phyloP scores from a whole-genome alignment of 371 early-diverging fungal genomes.

The Syncephalastrum contaminatum region DNA sequence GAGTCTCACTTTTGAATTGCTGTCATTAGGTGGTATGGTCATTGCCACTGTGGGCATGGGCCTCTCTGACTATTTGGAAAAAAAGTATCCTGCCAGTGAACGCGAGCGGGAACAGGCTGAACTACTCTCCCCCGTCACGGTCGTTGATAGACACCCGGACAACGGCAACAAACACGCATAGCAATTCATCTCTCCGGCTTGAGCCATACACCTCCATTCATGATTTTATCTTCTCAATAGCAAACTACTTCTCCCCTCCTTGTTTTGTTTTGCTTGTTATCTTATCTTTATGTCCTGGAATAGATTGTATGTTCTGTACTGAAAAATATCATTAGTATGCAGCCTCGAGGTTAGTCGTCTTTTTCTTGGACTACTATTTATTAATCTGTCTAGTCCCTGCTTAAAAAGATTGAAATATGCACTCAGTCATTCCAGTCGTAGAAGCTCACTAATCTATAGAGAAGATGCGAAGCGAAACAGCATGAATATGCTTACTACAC shows the following conservation, averaged over 20 bases:
- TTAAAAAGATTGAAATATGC: too few species aligned
- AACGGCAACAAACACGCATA: constrained; percentile 7
- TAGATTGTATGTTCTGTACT: too few species aligned
- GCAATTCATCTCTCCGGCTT: not conserved
- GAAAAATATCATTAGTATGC: too few species aligned
- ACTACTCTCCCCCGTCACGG: constrained; percentile 36
- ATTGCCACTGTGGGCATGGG: constrained; percentile 47
- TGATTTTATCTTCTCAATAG: not conserved
- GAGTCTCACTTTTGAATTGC: too few species aligned
- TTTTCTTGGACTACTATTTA: too few species aligned
- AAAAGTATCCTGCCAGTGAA: constrained; percentile 32
- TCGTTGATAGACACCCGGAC: constrained; percentile 30
- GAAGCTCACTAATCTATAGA: too few species aligned
- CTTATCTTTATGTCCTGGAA: not conserved
- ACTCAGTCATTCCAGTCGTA: too few species aligned
- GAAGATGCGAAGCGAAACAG: too few species aligned
- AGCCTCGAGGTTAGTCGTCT: too few species aligned
- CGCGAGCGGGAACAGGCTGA: constrained; percentile 34
- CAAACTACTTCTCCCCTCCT: not conserved
- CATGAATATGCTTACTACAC: too few species aligned
- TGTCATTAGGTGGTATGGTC: constrained; percentile 42
- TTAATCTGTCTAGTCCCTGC: too few species aligned
- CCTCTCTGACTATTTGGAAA: constrained; percentile 44
- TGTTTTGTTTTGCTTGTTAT: not conserved
- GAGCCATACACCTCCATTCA: not conserved